Conservation (phyloP, 208 protist species). For the Crithidia expoeki region DNA sequence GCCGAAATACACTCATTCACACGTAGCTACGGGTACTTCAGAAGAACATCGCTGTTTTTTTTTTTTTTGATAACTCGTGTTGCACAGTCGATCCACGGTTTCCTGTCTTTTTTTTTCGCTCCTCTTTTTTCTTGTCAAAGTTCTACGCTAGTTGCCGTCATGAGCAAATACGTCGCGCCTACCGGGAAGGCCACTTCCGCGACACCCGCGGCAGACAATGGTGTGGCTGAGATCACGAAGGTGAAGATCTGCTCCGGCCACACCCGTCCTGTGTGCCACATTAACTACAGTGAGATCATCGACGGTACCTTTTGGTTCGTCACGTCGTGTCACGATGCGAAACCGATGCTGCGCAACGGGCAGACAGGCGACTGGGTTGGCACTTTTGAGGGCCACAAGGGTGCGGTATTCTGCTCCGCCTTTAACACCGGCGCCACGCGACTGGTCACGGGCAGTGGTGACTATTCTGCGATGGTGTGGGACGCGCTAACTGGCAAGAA, state of each 20-base stretch:
- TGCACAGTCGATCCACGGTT: not conserved
- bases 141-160: constrained; percentile 23
- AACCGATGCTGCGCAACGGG: constrained; percentile 94
- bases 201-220: constrained; percentile 27
- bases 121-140: not conserved
- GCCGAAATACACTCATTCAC: too few species aligned
- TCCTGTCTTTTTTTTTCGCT: not conserved
- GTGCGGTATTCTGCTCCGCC: constrained; percentile 92
- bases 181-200: constrained; percentile 52
- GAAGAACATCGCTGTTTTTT: not conserved
- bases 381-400: constrained; percentile 96
- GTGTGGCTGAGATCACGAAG: constrained; percentile 58
- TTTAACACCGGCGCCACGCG: constrained; percentile 88
- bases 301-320: constrained; percentile 93
- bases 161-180: constrained; percentile 71
- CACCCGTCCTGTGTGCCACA: constrained; percentile 91
- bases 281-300: constrained; percentile 91
- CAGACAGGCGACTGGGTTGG: constrained; percentile 96
- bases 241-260: constrained; percentile 93
- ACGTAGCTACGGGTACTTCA: too few species aligned
- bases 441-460: constrained; percentile 92
- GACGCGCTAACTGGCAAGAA: constrained; percentile 91
- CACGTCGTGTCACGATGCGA: constrained; percentile 90
- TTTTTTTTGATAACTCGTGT: not conserved
- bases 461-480: constrained; percentile 95